Percentiles rank a stretch among this genome's conserved stretches.
phyloP scores from a whole-genome alignment of 495 filamentous ascomycete genomes.

The Hypomontagnella submonticulosa region DNA sequence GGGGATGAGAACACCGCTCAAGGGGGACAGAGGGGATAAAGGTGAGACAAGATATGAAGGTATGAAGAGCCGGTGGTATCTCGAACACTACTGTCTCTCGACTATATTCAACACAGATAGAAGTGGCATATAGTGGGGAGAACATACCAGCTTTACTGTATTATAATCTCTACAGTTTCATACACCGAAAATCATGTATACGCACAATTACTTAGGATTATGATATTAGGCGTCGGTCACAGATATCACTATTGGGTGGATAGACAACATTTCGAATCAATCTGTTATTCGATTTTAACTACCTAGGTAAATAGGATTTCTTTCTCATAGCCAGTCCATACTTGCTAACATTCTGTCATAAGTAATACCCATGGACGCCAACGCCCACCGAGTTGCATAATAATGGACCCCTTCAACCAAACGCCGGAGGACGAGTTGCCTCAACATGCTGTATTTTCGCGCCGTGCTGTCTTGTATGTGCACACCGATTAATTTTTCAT shows the following conservation, averaged over 20 bases:
- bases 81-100: too few species aligned
- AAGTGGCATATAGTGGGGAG: too few species aligned
- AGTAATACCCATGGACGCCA: slow-evolving; percentile 36
- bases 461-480: slow-evolving; percentile 20
- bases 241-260: background rate
- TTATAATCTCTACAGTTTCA: too few species aligned
- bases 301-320: slow-evolving; percentile 6
- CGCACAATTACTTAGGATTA: too few species aligned
- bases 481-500: slow-evolving; percentile 21
- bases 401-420: slow-evolving; percentile 16
- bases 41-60: too few species aligned
- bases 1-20: too few species aligned
- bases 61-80: too few species aligned
- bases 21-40: too few species aligned
- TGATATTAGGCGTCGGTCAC: too few species aligned
- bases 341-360: slow-evolving; percentile 32
- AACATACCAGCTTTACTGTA: too few species aligned
- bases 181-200: too few species aligned
- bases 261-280: background rate
- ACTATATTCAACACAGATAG: too few species aligned
- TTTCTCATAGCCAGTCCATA: slow-evolving; percentile 24
- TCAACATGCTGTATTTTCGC: slow-evolving; percentile 37
- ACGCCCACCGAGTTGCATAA: slow-evolving; percentile 23
- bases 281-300: slow-evolving; percentile 20
- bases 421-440: slow-evolving; percentile 43